Evolutionary conservation across 2,329 filamentous ascomycete genomes (phyloP).

Genomic region (Magnaporthiopsis rhizophila): DNA sequence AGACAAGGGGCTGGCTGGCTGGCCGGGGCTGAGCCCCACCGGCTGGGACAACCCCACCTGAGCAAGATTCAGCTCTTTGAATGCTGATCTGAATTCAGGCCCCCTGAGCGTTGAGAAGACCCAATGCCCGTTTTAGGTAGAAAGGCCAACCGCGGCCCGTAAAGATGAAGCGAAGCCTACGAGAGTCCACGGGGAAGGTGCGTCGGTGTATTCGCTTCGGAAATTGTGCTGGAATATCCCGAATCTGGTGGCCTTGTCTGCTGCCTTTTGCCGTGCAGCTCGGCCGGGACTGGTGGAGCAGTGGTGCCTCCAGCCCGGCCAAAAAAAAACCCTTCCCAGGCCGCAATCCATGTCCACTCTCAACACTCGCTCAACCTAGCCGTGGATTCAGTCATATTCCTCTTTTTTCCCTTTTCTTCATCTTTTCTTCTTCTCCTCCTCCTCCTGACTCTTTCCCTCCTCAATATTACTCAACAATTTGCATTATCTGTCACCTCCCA

Average conservation of each 20-base stretch:
- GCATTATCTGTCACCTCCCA: neutral
- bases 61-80: neutral
- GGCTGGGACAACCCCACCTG: neutral
- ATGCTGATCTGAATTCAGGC: neutral
- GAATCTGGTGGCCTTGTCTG: neutral
- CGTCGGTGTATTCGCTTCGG: neutral
- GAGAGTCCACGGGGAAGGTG: neutral
- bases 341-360: neutral
- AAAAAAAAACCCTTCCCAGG: neutral
- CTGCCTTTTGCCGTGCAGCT: neutral
- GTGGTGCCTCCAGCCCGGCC: too few relatives aligned
- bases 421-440: neutral
- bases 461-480: neutral
- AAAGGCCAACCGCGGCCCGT: too few relatives aligned
- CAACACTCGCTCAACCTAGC: neutral
- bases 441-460: neutral
- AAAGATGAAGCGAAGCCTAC: too few relatives aligned
- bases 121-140: too few relatives aligned
- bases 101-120: too few relatives aligned
- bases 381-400: neutral
- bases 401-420: neutral
- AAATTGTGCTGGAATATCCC: neutral
- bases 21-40: neutral
- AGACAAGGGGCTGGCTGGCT: too few relatives aligned
- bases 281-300: neutral